Evolutionary conservation across 768 basidiomycete genomes (phyloP), one percentile per base, ranked within the genome.

Genomic region (Solioccasus polychromus): DNA sequence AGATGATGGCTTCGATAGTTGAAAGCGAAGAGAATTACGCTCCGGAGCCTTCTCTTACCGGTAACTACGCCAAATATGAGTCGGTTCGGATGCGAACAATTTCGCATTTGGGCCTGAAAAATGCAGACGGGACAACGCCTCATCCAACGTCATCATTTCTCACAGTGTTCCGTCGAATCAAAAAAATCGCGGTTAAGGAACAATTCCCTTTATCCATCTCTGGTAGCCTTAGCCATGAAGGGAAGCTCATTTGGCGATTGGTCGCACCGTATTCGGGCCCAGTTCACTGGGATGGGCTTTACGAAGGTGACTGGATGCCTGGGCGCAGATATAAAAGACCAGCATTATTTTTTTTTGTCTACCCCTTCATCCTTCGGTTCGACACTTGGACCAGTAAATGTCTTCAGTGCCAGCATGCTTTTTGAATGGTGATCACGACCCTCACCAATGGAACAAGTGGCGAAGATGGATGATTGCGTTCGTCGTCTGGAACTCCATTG

Each of bases 401-500:
- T 62, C 60, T 17, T 36, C 53, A 28, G 30, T 45, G 9, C 39
- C 55, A 24, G 53, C 58, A 8, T 51, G 38, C 15, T 3, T 44
- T 37, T 35, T 61, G 41, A 54, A 46, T 26, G 49, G 49, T 15
- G 57, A 57, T 39, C 57, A 52, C 43, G 48, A 63, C 40, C 61
- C 61, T 40, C 61, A 42, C 29, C 54, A 55, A 38, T 63, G 61
- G 62, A 56, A 43, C 54, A 64, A 60, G 37, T 51, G 39, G 55
- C 52, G 54, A 11, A 55, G 62, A 24, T 64, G 62, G 53, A 42
- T 48, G 45, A 63, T 65, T 24, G 39, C 45, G n/a, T 50, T 65
- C 24, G 56, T 64, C 15, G 41, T 64, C 35, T 65, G 58, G 61
- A 56, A 62, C 26, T 45, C 49, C 14, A 63, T 65, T 17, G 63